phyloP scores from a whole-genome alignment of 495 filamentous ascomycete genomes.

The Tuber indicum region DNA sequence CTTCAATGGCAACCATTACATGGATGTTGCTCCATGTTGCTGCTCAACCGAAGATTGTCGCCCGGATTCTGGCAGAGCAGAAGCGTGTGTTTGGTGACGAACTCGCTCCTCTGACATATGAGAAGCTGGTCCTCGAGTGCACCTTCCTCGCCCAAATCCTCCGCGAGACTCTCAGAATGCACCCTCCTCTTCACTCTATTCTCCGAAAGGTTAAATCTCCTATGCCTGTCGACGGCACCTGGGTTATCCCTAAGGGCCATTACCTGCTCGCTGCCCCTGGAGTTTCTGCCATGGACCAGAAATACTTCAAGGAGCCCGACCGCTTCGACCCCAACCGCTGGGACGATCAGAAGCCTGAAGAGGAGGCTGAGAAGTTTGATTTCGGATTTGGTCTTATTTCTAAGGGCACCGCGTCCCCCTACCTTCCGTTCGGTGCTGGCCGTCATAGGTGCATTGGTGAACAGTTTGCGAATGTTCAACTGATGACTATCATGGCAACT shows the following conservation, averaged over 20 bases:
- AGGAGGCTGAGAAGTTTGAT: slow-evolving; percentile 70
- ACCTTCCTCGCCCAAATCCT: slow-evolving; percentile 64
- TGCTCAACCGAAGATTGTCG: slow-evolving; percentile 62
- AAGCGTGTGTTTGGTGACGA: slow-evolving; percentile 55
- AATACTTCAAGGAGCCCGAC: slow-evolving; percentile 74
- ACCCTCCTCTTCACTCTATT: slow-evolving; percentile 78
- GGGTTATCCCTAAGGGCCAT: slow-evolving; percentile 67
- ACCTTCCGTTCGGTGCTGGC: slow-evolving; percentile 91
- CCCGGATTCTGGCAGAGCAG: slow-evolving; percentile 73
- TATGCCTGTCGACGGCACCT: slow-evolving; percentile 67
- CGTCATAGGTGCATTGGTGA: slow-evolving; percentile 94
- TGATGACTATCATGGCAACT: slow-evolving; percentile 75
- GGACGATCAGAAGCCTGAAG: slow-evolving; percentile 56
- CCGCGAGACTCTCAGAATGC: slow-evolving; percentile 73
- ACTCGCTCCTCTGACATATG: slow-evolving; percentile 59
- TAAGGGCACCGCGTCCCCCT: slow-evolving; percentile 80
- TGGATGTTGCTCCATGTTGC: slow-evolving; percentile 80
- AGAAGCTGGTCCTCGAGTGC: slow-evolving; percentile 58
- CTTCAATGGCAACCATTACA: slow-evolving; percentile 68
- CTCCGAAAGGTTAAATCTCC: slow-evolving; percentile 77
- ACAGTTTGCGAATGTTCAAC: slow-evolving; percentile 91
- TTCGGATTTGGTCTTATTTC: slow-evolving; percentile 91
- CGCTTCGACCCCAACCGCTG: slow-evolving; percentile 86
- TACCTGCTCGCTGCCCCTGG: slow-evolving; percentile 75
- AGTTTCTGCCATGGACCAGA: slow-evolving; percentile 59